Evolutionary conservation across 2,329 filamentous ascomycete species (phyloP), one percentile per base, ranked within the genome.

Genomic region (Hypoxylon sp.): DNA sequence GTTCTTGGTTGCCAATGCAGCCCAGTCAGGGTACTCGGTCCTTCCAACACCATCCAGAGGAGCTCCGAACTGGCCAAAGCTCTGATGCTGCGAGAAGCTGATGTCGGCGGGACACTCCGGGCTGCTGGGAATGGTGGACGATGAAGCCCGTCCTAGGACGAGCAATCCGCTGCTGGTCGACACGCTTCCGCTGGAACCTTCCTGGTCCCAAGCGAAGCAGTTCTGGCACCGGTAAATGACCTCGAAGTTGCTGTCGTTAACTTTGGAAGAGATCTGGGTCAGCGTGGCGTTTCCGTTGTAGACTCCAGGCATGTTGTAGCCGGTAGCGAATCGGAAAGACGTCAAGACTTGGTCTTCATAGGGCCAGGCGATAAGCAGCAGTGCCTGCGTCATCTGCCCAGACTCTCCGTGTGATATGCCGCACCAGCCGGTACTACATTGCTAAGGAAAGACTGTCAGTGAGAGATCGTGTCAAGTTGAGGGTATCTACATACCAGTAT

Each of bases 231-330:
- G 80, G 74, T 88, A 90, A 21, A 88, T 79, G 46, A 89, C 68
- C 54, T 83, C 82, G 70, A 84, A 90, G 59, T 81, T 76, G 18
- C 81, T 84, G 11, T 78, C 79, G 58, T 81, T 87, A 55, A 89
- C 76, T 21, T 75, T 80, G 8, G 82, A 81, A 11, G 81, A 83
- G 59, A 89, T 83, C 65, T 86, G 81, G 0, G 83, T 87, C 17
- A 90, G 68, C 27, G 80, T 87, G 9, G 87, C 86, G 60, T 84
- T 79, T 51, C 88, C 88, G 2, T 77, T 77, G 71, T 90, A 90
- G 29, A 81, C 69, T 1, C 77, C 78, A 0, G 88, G 88, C 58
- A 81, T 74, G 40, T 78, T 78, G 70, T 89, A 90, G 45, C 85
- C 86, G 6, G 78, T 78, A 3, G 83, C 78, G 64, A 81, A 85